Base-by-base conservation (phyloP, 768 basidiomycete genomes). In the Brasilioporus rufonigricans region DNA sequence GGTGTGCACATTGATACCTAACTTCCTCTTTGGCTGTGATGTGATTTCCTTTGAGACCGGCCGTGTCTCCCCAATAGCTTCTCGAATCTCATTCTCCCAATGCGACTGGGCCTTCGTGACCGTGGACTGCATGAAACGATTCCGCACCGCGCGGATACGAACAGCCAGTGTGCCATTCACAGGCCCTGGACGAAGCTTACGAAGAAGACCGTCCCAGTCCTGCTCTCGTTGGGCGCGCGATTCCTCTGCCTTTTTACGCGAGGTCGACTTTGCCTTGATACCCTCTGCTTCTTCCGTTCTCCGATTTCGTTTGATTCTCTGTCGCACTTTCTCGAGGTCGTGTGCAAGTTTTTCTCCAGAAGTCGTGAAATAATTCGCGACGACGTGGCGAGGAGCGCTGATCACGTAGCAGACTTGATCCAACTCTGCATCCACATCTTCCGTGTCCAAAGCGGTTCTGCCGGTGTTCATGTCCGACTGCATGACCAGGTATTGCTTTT, bases 191-290 rank as follows among this genome's bases (percentile, higher is more conserved):
- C 88, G 80, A 39, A 87, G 69, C 18, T 71, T 74, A 33, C 62
- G 56, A 8, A 93, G 68, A 48, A 93, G 70, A 4, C 64, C 70
- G 2, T 80, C 77, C 90, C 90, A 93, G 53, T 84, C 85, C 32
- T 71, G 72, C 66, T 88, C 85, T 55, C 86, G 78, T 52, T 80
- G 77, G 11, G 65, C 64, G 40, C 77, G 79, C 0, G 84, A 82
- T 53, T 86, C 84, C 23, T 83, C 81, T 4, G 83, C 86, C 69
- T 86, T 91, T 65, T 76, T 78, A 3, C 76, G 84, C 4, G 90
- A 70, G 5, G 77, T 72, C 3, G 77, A 76, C 59, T 82, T 81
- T 19, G 76, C 76, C 53, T 81, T 79, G 7, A 72, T 71, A 14
- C 71, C 67, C 35, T 74, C 70, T 16, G 69, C 71, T 38, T 69